phyloP scores from a whole-genome alignment of 1,284 basidiomycete genomes.

The Irpex sp. region DNA sequence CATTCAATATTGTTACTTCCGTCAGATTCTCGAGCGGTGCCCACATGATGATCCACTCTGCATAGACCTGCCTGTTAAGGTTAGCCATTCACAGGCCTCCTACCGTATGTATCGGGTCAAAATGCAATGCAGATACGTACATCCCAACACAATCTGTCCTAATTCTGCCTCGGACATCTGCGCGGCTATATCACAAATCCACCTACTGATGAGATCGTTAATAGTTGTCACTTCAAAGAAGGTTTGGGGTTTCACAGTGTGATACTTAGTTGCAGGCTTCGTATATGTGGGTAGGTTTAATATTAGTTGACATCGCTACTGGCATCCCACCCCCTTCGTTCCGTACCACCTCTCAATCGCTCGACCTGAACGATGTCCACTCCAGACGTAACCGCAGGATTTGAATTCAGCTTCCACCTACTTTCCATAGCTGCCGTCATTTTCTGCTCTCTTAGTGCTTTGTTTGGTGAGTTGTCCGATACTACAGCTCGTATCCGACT shows the following conservation, averaged over 20 bases:
- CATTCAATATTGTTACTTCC: too few relatives aligned
- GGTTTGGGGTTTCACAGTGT: too few relatives aligned
- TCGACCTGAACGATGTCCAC: neutral
- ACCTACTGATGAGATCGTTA: neutral
- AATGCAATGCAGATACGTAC: too few relatives aligned
- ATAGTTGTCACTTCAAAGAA: neutral
- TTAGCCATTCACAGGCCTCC: too few relatives aligned
- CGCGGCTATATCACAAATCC: neutral
- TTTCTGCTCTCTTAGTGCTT: neutral
- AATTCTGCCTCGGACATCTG: neutral
- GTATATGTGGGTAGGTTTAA: neutral
- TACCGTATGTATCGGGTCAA: too few relatives aligned
- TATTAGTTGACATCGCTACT: neutral
- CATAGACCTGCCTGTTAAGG: too few relatives aligned
- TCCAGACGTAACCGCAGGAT: neutral
- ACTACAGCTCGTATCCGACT: neutral
- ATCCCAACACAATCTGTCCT: neutral
- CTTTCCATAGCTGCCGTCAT: neutral
- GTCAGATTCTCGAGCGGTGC: too few relatives aligned
- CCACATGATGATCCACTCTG: too few relatives aligned
- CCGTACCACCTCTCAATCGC: neutral
- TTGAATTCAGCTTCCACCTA: neutral
- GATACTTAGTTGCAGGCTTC: neutral
- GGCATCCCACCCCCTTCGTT: neutral
- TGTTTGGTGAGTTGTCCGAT: neutral